phyloP scores from a whole-genome alignment of 352 stramenopile species.

The Achlya hypogyna region DNA sequence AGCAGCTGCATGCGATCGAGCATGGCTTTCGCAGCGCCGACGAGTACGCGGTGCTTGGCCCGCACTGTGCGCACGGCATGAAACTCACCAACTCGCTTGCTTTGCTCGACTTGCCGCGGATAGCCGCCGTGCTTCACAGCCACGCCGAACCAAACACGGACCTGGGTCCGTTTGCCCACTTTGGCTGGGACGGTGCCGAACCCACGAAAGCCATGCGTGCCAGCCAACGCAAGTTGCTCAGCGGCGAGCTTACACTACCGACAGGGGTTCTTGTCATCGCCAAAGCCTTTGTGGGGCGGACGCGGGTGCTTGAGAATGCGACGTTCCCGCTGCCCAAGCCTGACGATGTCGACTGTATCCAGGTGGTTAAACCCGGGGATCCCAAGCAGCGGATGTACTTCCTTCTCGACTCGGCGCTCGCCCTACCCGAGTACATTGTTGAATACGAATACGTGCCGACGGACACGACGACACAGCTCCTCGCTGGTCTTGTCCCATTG shows the following conservation, averaged over 20 bases:
- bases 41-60: conserved; percentile 38
- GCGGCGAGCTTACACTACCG: background rate
- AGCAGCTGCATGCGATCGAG: conserved; percentile 56
- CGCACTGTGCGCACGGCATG: conserved; percentile 39
- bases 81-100: conserved; percentile 70
- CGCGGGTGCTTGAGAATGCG: conserved; percentile 29
- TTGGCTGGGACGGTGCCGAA: conserved; percentile 4
- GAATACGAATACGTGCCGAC: conserved; percentile 56
- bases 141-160: background rate
- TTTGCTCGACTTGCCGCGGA: conserved; percentile 36
- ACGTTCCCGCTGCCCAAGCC: conserved; percentile 23
- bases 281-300: conserved; percentile 80
- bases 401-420: conserved; percentile 64
- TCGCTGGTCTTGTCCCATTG: background rate
- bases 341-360: conserved; percentile 43
- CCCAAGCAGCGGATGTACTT: conserved; percentile 64
- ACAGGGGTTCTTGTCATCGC: conserved; percentile 49
- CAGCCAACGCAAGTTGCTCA: background rate
- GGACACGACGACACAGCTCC: background rate
- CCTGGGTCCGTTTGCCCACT: background rate
- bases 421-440: conserved; percentile 81
- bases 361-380: conserved; percentile 27
- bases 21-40: conserved; percentile 51
- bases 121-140: conserved; percentile 12
- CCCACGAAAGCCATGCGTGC: background rate